Conservation (phyloP, 106 monocot species). For the Dendrobium officinale region DNA sequence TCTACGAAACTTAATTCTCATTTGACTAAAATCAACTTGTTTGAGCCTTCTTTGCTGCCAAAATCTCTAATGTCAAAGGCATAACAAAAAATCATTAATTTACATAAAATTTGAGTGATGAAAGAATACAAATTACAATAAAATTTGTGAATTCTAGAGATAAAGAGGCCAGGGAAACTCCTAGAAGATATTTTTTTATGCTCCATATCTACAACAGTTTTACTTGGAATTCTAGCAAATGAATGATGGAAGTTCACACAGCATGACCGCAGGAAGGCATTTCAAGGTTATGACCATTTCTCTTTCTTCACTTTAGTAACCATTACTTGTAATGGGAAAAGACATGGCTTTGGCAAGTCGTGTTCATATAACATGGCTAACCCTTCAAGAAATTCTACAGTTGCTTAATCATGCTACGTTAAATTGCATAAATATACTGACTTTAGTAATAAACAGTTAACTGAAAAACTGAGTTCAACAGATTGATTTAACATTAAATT, state of each 20-base stretch:
- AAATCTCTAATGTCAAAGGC: neutral
- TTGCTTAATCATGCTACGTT: neutral
- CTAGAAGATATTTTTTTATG: neutral
- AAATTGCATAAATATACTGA: neutral
- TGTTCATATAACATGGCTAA: constrained; percentile 2
- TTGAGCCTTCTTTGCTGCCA: neutral
- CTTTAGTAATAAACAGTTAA: neutral
- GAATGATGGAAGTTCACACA: neutral
- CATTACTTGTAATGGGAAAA: too few relatives aligned
- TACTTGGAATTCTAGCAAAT: neutral
- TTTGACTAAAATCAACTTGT: neutral
- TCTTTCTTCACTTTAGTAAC: neutral
- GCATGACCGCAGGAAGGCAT: neutral
- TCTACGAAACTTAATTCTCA: too few relatives aligned
- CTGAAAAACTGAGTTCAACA: neutral
- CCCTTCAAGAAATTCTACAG: neutral
- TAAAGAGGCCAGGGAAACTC: neutral
- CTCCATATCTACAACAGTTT: neutral
- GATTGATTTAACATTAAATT: neutral
- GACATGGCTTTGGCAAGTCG: neutral
- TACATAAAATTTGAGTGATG: neutral
- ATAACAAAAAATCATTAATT: neutral
- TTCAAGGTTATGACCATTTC: neutral
- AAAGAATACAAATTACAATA: neutral
- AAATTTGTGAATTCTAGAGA: neutral